Evolutionary conservation across 257 asterid genomes (phyloP).

Genomic region (Eustoma russellianum): DNA sequence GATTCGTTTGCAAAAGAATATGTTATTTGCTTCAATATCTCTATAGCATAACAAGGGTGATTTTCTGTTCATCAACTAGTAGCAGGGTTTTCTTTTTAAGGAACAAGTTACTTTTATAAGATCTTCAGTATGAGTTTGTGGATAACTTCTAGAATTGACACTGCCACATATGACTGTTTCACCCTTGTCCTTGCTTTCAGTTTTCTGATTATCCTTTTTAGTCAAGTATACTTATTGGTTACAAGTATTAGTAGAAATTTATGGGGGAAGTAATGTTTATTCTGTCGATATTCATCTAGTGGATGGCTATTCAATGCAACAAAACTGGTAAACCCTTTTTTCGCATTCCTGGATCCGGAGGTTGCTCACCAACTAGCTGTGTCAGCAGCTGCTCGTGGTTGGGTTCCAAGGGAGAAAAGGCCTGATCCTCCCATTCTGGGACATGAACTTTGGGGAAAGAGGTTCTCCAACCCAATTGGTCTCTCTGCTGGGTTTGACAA

Average conservation of each 20-base stretch:
- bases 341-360: constrained; percentile 92
- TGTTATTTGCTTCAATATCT: no score
- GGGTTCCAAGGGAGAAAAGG: constrained; percentile 96
- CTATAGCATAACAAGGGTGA: no score
- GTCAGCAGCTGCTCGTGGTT: constrained; percentile 97
- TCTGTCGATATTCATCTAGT: constrained; percentile 33
- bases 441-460: constrained; percentile 87
- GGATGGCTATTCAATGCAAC: constrained; percentile 98
- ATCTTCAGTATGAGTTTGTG: neutral
- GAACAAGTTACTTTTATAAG: no score
- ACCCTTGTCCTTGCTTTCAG: neutral
- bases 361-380: constrained; percentile 88
- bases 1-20: no score
- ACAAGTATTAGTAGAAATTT: neutral
- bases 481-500: constrained; percentile 98
- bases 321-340: constrained; percentile 87
- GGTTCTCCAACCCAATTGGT: constrained; percentile 96
- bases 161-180: neutral
- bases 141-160: no score
- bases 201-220: neutral
- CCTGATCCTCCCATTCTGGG: constrained; percentile 65
- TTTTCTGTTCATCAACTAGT: no score
- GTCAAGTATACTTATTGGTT: neutral
- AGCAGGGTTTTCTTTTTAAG: no score
- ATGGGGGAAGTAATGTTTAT: neutral